These are phyloP conservation scores for Aspergillus diversus DNA, from an alignment of 495 filamentous ascomycete genomes.

Conservation along the genomic window DNA sequence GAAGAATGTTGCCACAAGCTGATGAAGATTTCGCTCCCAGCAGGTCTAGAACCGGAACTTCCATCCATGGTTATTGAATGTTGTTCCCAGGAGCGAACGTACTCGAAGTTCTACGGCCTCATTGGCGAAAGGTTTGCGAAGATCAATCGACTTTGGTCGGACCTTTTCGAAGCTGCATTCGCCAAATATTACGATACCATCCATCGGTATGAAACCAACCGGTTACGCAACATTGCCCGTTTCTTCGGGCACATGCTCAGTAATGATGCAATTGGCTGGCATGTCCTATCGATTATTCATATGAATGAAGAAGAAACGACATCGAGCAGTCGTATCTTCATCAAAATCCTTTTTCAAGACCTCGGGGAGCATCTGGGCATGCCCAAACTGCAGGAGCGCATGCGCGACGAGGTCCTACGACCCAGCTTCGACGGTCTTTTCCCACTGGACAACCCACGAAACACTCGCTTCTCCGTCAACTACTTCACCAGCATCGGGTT, in stretches of 20 bases:
- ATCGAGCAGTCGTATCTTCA: constrained; percentile 91
- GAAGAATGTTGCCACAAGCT: constrained; percentile 96
- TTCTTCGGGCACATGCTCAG: constrained; percentile 93
- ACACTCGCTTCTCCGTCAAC: constrained; percentile 97
- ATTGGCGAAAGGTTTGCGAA: constrained; percentile 95
- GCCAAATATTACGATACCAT: constrained; percentile 96
- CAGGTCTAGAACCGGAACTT: constrained; percentile 86
- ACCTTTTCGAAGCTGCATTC: constrained; percentile 87
- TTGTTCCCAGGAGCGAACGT: constrained; percentile 92
- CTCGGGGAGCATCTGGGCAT: constrained; percentile 85
- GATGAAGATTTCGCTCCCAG: constrained; percentile 86
- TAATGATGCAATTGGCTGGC: constrained; percentile 89
- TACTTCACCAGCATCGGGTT: constrained; percentile 98
- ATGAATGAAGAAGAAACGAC: constrained; percentile 98
- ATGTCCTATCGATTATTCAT: constrained; percentile 79
- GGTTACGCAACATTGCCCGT: constrained; percentile 87
- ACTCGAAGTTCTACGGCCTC: constrained; percentile 93
- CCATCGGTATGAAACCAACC: constrained; percentile 93
- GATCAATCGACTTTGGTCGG: constrained; percentile 91
- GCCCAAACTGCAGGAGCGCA: constrained; percentile 70
- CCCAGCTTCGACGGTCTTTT: constrained; percentile 86
- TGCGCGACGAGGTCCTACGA: constrained; percentile 77
- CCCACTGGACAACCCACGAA: constrained; percentile 80
- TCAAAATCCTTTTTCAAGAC: constrained; percentile 97
- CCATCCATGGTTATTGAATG: constrained; percentile 97